Percentiles rank a stretch among this genome's conserved stretches.
These are phyloP conservation scores for Chondrus crispus DNA, from an alignment of 23 red algal species.

Conservation along the genomic window DNA sequence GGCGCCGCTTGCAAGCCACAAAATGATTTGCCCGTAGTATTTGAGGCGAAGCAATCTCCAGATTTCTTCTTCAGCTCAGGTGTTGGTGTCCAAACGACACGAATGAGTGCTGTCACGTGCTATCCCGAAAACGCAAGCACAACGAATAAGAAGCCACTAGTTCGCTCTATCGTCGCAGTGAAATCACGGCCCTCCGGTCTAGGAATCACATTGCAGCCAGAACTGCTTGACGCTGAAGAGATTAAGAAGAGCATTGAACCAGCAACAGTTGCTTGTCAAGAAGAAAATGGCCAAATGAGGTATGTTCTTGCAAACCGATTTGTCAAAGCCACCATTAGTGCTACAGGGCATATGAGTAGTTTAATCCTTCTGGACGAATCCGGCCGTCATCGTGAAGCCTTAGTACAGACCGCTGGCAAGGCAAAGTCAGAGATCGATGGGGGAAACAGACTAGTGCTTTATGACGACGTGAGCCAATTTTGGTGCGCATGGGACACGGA, in stretches of 20 bases:
- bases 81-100: neutral
- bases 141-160: neutral
- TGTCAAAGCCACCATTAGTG: constrained; percentile 6
- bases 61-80: neutral
- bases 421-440: constrained; percentile 1
- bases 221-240: neutral
- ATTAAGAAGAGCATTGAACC: neutral
- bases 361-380: neutral
- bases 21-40: no score
- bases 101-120: no score
- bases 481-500: constrained; percentile 82
- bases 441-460: constrained; percentile 73
- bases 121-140: neutral
- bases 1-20: no score
- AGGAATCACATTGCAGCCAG: neutral
- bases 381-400: neutral
- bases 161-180: neutral
- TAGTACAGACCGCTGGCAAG: neutral
- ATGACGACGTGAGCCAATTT: constrained; percentile 67
- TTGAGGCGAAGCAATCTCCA: no score
- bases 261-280: neutral
- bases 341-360: neutral
- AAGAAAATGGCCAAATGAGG: neutral
- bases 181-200: neutral
- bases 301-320: constrained; percentile 33